Conservation (phyloP, 2,329 filamentous ascomycete species). For the Fusarium sp. region DNA sequence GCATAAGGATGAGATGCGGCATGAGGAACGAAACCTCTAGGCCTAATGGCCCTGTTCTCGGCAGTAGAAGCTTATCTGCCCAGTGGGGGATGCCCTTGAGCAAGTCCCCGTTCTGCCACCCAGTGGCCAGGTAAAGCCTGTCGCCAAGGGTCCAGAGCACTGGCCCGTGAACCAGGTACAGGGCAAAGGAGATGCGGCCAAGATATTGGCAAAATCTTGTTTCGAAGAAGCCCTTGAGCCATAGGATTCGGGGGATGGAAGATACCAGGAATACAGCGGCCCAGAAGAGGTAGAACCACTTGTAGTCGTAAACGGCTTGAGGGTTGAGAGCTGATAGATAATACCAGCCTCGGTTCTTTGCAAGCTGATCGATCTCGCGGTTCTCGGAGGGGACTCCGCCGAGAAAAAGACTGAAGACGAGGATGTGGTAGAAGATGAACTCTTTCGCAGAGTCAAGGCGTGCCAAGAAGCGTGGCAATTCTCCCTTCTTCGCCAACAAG, state of each 20-base stretch:
- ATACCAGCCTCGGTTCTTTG: constrained; percentile 66
- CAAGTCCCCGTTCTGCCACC: constrained; percentile 61
- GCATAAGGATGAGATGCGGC: constrained; percentile 66
- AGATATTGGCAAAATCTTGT: constrained; percentile 66
- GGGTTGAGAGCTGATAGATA: constrained; percentile 68
- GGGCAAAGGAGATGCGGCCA: constrained; percentile 66
- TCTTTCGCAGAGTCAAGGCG: constrained; percentile 58
- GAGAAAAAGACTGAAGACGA: constrained; percentile 63
- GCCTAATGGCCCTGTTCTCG: constrained; percentile 64
- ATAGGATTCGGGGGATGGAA: constrained; percentile 63
- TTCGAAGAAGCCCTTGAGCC: constrained; percentile 67
- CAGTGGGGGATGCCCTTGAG: constrained; percentile 61
- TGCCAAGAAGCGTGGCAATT: constrained; percentile 60
- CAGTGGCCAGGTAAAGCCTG: constrained; percentile 67
- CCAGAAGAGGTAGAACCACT: constrained; percentile 73
- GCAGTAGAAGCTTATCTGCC: constrained; percentile 63
- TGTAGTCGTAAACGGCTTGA: constrained; percentile 69
- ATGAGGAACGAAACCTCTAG: constrained; percentile 67
- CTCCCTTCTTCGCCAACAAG: constrained; percentile 57
- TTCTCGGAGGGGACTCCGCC: constrained; percentile 66
- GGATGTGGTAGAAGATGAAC: constrained; percentile 60
- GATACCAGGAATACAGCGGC: constrained; percentile 65
- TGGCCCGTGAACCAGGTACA: constrained; percentile 71
- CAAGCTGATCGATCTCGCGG: constrained; percentile 57
- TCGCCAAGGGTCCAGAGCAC: constrained; percentile 67